Evolutionary conservation across 768 basidiomycete species (phyloP).

Genomic region (Russula earlei): DNA sequence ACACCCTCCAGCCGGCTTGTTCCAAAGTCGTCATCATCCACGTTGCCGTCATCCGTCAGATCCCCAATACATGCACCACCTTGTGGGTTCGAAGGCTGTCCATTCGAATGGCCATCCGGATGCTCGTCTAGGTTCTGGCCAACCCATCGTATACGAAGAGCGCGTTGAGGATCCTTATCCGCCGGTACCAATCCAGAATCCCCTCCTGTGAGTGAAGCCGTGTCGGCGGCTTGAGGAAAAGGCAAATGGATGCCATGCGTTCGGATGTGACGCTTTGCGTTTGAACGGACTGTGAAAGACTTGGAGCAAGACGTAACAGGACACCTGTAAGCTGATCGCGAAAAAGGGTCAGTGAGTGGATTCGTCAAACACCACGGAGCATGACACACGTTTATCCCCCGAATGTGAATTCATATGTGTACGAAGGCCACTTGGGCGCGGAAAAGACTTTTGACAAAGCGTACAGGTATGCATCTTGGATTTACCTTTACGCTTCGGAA

Average conservation of each 20-base stretch:
- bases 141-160: constrained; percentile 17
- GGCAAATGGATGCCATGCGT: constrained; percentile 53
- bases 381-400: constrained; percentile 33
- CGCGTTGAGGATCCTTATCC: constrained; percentile 12
- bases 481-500: constrained; percentile 22
- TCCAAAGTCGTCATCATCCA: not conserved
- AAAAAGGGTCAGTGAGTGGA: not conserved
- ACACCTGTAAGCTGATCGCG: constrained; percentile 36
- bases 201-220: not conserved
- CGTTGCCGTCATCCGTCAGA: not conserved
- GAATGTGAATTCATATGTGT: constrained; percentile 39
- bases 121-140: constrained; percentile 5
- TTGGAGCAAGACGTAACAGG: constrained; percentile 50
- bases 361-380: not conserved
- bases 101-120: not conserved
- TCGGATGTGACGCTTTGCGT: constrained; percentile 69
- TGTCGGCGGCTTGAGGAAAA: constrained; percentile 14
- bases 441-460: constrained; percentile 31
- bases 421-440: constrained; percentile 33
- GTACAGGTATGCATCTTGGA: constrained; percentile 34
- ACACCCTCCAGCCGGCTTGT: not conserved
- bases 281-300: constrained; percentile 68
- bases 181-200: not conserved
- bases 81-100: not conserved
- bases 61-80: not conserved